phyloP scores from a whole-genome alignment of 768 basidiomycete genomes.

The Collybiopsis luxurians region DNA sequence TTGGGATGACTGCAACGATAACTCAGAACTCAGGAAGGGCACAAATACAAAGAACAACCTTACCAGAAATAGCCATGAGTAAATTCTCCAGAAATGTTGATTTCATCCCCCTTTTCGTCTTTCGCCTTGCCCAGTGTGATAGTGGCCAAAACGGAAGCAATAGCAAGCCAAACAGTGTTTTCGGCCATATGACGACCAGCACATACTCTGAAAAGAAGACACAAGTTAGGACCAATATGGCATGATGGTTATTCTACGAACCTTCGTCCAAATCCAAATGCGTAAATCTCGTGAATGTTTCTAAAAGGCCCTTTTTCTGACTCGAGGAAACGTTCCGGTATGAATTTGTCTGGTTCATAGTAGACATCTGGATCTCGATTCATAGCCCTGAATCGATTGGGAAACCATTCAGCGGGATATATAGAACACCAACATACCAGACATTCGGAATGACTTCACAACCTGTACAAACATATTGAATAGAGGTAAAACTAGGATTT shows the following conservation, averaged over 20 bases:
- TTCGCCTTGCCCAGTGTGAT: neutral
- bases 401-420: no score
- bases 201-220: neutral
- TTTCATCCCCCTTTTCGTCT: no score
- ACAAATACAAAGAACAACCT: no score
- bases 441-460: conserved; percentile 17
- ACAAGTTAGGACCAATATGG: neutral
- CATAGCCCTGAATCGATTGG: neutral
- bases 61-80: no score
- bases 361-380: conserved; percentile 12
- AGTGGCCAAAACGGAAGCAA: neutral
- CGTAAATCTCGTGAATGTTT: neutral
- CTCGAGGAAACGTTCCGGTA: neutral
- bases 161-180: conserved; percentile 1
- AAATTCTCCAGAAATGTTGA: no score
- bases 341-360: neutral
- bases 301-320: neutral
- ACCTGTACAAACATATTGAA: conserved; percentile 7
- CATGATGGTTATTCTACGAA: neutral
- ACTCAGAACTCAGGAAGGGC: no score
- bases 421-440: conserved; percentile 5
- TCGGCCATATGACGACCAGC: conserved; percentile 5
- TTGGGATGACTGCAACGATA: no score
- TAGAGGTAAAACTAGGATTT: neutral
- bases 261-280: conserved; percentile 15